Conservation (phyloP, 2,329 filamentous ascomycete species). For the Fusarium bactridioides region DNA sequence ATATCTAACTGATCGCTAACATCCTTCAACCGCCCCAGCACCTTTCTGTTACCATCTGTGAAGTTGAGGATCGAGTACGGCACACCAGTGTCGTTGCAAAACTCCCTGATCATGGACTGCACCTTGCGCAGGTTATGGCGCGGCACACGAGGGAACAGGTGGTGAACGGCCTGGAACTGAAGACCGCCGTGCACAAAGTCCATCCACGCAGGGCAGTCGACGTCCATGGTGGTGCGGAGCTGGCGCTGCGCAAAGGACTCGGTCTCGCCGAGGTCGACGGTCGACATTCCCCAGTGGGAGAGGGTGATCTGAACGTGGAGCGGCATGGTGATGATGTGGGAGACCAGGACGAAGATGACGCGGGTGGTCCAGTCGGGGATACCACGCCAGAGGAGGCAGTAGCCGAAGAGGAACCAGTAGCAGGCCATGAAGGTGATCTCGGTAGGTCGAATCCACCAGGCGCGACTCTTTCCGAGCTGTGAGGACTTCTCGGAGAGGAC, state of each 20-base stretch:
- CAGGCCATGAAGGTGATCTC: slow-evolving; percentile 69
- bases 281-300: slow-evolving; percentile 77
- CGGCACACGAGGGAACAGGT: slow-evolving; percentile 73
- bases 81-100: slow-evolving; percentile 70
- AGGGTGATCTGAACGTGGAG: slow-evolving; percentile 77
- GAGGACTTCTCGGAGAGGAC: slow-evolving; percentile 64
- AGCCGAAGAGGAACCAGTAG: slow-evolving; percentile 75
- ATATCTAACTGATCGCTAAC: slow-evolving; percentile 68
- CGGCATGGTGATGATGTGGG: slow-evolving; percentile 71
- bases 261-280: slow-evolving; percentile 66
- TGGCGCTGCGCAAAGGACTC: slow-evolving; percentile 76
- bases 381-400: slow-evolving; percentile 66
- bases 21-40: slow-evolving; percentile 59
- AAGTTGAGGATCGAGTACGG: slow-evolving; percentile 70
- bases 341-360: slow-evolving; percentile 68
- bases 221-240: slow-evolving; percentile 76
- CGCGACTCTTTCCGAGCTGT: slow-evolving; percentile 62
- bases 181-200: slow-evolving; percentile 77
- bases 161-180: slow-evolving; percentile 77
- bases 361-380: slow-evolving; percentile 67
- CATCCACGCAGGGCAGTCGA: slow-evolving; percentile 75
- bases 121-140: slow-evolving; percentile 71
- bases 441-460: slow-evolving; percentile 72
- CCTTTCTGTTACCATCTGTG: slow-evolving; percentile 67
- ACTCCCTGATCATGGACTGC: slow-evolving; percentile 68